These are phyloP conservation scores for Coniophora puteana DNA, from an alignment of 1,284 basidiomycete species.

Conservation along the genomic window DNA sequence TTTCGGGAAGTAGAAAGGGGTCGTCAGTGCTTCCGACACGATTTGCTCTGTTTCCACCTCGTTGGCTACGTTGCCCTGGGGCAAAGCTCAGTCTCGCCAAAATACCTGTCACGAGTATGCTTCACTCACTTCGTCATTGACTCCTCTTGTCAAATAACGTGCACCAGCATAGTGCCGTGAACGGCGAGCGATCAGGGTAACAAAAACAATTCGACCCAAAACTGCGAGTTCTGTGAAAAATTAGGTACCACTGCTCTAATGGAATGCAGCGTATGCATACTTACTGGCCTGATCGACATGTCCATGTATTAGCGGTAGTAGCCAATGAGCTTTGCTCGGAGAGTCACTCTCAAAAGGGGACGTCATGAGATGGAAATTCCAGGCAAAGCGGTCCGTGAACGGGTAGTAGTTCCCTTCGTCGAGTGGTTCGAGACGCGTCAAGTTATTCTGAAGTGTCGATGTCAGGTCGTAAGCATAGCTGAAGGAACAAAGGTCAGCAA, in stretches of 20 bases:
- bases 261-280: slow-evolving; percentile 27
- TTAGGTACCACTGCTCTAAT: neutral
- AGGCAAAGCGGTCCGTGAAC: slow-evolving; percentile 91
- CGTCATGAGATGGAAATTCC: slow-evolving; percentile 93
- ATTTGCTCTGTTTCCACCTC: slow-evolving; percentile 99
- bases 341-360: slow-evolving; percentile 47
- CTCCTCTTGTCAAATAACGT: slow-evolving; percentile 92
- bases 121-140: slow-evolving; percentile 76
- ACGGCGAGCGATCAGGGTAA: slow-evolving; percentile 91
- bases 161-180: slow-evolving; percentile 97
- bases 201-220: slow-evolving; percentile 86
- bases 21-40: slow-evolving; percentile 91
- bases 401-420: slow-evolving; percentile 48
- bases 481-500: slow-evolving; percentile 10
- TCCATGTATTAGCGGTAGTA: slow-evolving; percentile 91
- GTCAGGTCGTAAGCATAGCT: slow-evolving; percentile 98
- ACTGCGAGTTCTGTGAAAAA: slow-evolving; percentile 80
- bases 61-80: slow-evolving; percentile 94
- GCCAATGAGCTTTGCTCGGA: slow-evolving; percentile 54
- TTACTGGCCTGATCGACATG: slow-evolving; percentile 97
- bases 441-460: slow-evolving; percentile 90
- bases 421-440: slow-evolving; percentile 56
- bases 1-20: slow-evolving; percentile 78
- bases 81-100: slow-evolving; percentile 1
- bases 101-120: neutral